phyloP scores from a whole-genome alignment of 345 rosid species.

The Melaleuca quinquenervia region DNA sequence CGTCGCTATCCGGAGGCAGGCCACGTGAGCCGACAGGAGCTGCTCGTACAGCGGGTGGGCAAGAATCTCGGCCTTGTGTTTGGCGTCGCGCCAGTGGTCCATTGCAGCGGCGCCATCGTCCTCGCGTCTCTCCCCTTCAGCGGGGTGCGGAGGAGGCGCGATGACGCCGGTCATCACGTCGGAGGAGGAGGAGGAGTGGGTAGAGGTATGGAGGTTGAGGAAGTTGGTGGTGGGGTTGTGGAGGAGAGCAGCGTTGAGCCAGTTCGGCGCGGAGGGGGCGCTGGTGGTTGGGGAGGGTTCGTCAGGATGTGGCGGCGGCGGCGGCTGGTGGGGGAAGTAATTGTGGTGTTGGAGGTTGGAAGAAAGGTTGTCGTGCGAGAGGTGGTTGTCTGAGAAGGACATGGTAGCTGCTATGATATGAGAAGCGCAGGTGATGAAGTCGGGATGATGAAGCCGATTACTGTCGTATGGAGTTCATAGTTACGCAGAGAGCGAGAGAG shows the following conservation, averaged over 20 bases:
- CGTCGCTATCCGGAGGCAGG: conserved; percentile 82
- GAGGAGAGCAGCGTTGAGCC: neutral
- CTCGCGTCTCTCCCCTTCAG: conserved; percentile 1
- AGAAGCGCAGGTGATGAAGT: neutral
- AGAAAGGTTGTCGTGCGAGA: conserved; percentile 48
- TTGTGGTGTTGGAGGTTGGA: conserved; percentile 51
- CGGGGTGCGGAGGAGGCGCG: conserved; percentile 15
- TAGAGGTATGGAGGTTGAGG: conserved; percentile 59
- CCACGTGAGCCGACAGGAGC: conserved; percentile 83
- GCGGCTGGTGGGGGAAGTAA: neutral
- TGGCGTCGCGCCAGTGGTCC: conserved; percentile 78
- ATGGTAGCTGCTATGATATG: conserved; percentile 7
- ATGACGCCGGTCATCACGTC: conserved; percentile 31
- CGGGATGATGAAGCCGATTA: neutral
- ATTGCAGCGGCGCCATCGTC: neutral
- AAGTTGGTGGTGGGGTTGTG: conserved; percentile 40
- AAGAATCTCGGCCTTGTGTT: conserved; percentile 74
- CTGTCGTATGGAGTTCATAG: neutral
- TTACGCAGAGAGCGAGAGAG: neutral
- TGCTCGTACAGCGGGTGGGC: conserved; percentile 88
- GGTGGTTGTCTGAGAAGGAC: conserved; percentile 66
- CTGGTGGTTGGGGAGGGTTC: conserved; percentile 23
- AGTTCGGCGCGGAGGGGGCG: conserved; percentile 31
- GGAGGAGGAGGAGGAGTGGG: conserved; percentile 5
- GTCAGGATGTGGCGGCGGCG: neutral